Conservation (phyloP, 306 rosid species). For the Urtica urens region DNA sequence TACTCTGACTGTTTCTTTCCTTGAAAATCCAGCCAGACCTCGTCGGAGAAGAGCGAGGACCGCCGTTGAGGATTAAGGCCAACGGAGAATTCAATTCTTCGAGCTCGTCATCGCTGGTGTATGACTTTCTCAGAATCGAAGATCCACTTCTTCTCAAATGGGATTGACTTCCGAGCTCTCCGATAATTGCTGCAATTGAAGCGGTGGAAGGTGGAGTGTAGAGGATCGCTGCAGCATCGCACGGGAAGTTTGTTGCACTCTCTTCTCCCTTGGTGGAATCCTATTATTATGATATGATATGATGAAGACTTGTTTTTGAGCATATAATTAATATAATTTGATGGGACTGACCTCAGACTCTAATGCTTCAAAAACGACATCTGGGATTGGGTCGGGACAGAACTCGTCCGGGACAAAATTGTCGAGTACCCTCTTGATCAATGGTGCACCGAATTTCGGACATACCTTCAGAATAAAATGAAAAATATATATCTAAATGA, state of each 20-base stretch:
- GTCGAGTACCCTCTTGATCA: conserved; percentile 67
- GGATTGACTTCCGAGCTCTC: conserved; percentile 45
- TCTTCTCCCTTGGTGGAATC: conserved; percentile 40
- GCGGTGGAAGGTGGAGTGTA: conserved; percentile 59
- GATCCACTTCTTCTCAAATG: conserved; percentile 73
- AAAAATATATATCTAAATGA: conserved; percentile 9
- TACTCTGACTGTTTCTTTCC: conserved; percentile 29
- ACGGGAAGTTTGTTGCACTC: conserved; percentile 46
- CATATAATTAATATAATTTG: neutral
- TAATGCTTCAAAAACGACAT: conserved; percentile 53
- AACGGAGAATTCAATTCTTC: conserved; percentile 80
- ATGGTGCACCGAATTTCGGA: conserved; percentile 59
- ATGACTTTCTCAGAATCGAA: conserved; percentile 63
- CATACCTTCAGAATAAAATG: conserved; percentile 58
- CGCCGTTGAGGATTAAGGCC: conserved; percentile 37
- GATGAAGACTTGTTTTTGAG: no score
- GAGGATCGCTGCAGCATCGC: conserved; percentile 49
- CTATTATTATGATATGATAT: no score
- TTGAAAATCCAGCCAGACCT: conserved; percentile 34
- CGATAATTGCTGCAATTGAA: conserved; percentile 35
- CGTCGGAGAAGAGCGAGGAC: conserved; percentile 24
- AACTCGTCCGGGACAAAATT: conserved; percentile 79
- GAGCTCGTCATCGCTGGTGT: conserved; percentile 92
- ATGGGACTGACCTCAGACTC: conserved; percentile 53
- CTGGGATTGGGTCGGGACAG: conserved; percentile 86